phyloP scores from a whole-genome alignment of 495 filamentous ascomycete species.

The Cryomyces antarcticus region DNA sequence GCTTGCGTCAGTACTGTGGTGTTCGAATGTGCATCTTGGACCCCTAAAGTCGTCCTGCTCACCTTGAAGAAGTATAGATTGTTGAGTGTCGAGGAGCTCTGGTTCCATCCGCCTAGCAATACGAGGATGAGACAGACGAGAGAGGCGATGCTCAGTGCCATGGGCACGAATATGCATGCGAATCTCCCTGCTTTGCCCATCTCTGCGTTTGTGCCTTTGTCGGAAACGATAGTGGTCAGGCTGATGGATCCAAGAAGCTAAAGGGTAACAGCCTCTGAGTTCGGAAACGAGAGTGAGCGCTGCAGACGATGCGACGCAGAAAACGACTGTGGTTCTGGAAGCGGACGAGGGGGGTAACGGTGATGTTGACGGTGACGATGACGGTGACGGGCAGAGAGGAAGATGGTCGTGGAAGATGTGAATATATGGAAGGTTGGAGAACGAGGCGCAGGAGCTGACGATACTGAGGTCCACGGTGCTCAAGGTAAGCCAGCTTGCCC shows the following conservation, averaged over 20 bases:
- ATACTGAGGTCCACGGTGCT: too few relatives aligned
- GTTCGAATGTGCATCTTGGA: background rate
- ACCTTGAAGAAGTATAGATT: slow-evolving; percentile 57
- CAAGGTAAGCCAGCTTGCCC: too few relatives aligned
- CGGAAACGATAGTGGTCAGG: too few relatives aligned
- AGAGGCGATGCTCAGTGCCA: slow-evolving; percentile 41
- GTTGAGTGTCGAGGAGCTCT: slow-evolving; percentile 27
- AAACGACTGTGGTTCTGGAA: too few relatives aligned
- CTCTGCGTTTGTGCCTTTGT: background rate
- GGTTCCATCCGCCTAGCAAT: slow-evolving; percentile 48
- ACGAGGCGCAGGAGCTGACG: too few relatives aligned
- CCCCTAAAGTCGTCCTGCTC: slow-evolving; percentile 8
- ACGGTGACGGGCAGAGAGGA: too few relatives aligned
- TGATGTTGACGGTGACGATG: background rate
- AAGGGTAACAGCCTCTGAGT: too few relatives aligned
- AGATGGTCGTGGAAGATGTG: too few relatives aligned
- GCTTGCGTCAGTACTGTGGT: slow-evolving; percentile 1
- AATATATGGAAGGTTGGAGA: background rate
- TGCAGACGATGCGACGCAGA: too few relatives aligned
- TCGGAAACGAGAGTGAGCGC: too few relatives aligned
- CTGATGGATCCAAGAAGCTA: too few relatives aligned
- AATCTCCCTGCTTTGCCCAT: background rate
- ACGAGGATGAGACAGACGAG: slow-evolving; percentile 55
- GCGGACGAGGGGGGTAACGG: too few relatives aligned
- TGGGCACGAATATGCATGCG: background rate